These are phyloP conservation scores for Daldinia sp. DNA, from an alignment of 2,329 filamentous ascomycete genomes.

Conservation along the genomic window DNA sequence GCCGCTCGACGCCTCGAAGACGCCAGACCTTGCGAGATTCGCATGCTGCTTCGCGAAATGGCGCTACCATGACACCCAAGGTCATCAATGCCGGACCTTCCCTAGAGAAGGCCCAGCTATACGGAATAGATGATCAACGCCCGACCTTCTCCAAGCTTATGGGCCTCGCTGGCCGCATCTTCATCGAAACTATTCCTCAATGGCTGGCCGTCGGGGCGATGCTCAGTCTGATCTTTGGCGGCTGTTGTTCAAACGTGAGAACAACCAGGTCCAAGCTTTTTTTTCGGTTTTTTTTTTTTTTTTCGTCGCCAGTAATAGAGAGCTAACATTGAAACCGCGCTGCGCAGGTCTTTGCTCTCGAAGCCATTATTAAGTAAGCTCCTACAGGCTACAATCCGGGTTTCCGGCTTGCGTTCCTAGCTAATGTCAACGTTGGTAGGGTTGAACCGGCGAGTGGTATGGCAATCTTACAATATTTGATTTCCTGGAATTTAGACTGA, in stretches of 20 bases:
- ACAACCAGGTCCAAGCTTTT: constrained; percentile 31
- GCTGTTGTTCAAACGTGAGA: constrained; percentile 91
- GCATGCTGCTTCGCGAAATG: constrained; percentile 56
- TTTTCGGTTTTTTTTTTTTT: neutral
- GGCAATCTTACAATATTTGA: constrained; percentile 38
- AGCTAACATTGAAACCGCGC: constrained; percentile 46
- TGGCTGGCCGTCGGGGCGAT: constrained; percentile 76
- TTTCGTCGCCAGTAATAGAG: neutral
- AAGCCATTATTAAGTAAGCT: constrained; percentile 91
- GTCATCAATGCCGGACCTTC: constrained; percentile 67
- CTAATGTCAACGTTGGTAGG: constrained; percentile 58
- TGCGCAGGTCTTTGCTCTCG: constrained; percentile 88
- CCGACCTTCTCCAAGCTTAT: constrained; percentile 63
- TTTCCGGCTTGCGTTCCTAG: constrained; percentile 33
- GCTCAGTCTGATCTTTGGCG: constrained; percentile 90
- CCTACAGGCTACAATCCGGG: constrained; percentile 29
- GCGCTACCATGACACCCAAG: constrained; percentile 58
- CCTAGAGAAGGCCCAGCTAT: constrained; percentile 66
- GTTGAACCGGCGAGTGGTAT: constrained; percentile 86
- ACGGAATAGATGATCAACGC: constrained; percentile 66
- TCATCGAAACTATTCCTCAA: constrained; percentile 70
- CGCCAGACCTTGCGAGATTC: constrained; percentile 61
- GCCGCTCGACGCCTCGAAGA: constrained; percentile 57
- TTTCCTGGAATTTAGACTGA: constrained; percentile 18
- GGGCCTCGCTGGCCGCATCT: constrained; percentile 64